A percentile compares a stretch with the other conserved stretches of the same genome.
Conservation (phyloP, 148 eudicot genomes). For the Rhododendron kiyosumense region DNA sequence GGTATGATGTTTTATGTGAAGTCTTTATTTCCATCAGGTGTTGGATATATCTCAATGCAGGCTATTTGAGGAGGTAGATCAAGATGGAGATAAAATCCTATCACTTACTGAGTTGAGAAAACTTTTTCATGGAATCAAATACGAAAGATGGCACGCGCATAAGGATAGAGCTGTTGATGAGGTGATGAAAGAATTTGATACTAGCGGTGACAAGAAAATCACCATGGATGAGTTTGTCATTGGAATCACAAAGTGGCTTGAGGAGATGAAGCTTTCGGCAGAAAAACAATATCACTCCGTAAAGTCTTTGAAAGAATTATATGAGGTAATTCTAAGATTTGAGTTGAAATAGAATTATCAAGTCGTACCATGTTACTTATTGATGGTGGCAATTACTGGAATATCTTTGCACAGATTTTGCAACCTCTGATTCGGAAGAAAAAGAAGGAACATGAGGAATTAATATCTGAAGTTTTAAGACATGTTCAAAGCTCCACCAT, state of each 20-base stretch:
- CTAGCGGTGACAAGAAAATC: slow-evolving; percentile 23
- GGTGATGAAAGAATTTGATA: slow-evolving; percentile 27
- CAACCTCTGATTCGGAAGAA: neutral
- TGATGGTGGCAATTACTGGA: neutral
- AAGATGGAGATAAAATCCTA: slow-evolving; percentile 16
- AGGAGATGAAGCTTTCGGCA: slow-evolving; percentile 26
- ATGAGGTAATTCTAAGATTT: slow-evolving; percentile 16
- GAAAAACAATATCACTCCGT: slow-evolving; percentile 23
- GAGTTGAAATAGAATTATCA: neutral
- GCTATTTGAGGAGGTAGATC: slow-evolving; percentile 30
- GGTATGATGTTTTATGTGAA: neutral
- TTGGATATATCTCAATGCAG: slow-evolving; percentile 13
- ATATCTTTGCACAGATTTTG: neutral
- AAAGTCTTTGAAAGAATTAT: slow-evolving; percentile 27
- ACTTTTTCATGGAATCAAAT: slow-evolving; percentile 21
- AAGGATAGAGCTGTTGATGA: slow-evolving; percentile 14
- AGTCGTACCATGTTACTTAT: neutral
- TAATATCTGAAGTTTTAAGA: neutral
- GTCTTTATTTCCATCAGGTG: neutral
- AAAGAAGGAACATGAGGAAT: neutral
- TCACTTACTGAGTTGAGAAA: slow-evolving; percentile 26
- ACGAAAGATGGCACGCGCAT: slow-evolving; percentile 10
- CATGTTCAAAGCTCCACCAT: slow-evolving; percentile 2
- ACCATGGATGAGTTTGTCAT: slow-evolving; percentile 32
- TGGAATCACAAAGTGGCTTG: slow-evolving; percentile 34